phyloP scores from a whole-genome alignment of 352 stramenopile genomes.

The Pythium guiyangense region DNA sequence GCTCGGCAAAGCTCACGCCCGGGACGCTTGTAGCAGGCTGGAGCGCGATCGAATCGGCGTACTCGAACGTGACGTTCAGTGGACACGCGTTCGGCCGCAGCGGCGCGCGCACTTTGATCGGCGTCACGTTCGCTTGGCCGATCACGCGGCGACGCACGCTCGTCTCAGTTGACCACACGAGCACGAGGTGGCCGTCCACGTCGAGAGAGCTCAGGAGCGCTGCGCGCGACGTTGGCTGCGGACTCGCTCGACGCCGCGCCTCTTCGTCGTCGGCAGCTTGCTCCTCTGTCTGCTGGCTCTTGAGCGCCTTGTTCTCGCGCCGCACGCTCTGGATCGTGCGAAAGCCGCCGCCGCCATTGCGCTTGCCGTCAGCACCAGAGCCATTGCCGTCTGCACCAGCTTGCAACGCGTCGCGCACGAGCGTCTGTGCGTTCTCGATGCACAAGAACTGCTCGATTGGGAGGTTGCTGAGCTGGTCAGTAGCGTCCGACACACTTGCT shows the following conservation, averaged over 20 bases:
- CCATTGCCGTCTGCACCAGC: conserved; percentile 14
- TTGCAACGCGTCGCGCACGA: conserved; percentile 24
- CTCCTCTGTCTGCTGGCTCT: conserved; percentile 13
- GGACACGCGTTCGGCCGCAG: conserved; percentile 45
- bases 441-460: conserved; percentile 73
- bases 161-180: conserved; percentile 58
- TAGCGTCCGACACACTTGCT: conserved; percentile 5
- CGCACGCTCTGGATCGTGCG: conserved; percentile 85
- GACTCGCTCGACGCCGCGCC: conserved; percentile 5
- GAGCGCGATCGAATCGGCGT: conserved; percentile 35
- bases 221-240: conserved; percentile 56
- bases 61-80: conserved; percentile 67
- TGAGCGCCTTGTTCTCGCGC: conserved; percentile 79
- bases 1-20: conserved; percentile 40
- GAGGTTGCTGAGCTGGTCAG: conserved; percentile 12
- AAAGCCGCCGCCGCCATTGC: conserved; percentile 38
- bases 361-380: conserved; percentile 28
- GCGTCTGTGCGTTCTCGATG: conserved; percentile 55
- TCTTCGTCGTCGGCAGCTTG: background rate
- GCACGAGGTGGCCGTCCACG: conserved; percentile 56
- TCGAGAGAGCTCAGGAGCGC: conserved; percentile 46
- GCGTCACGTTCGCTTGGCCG: conserved; percentile 62
- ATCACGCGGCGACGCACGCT: conserved; percentile 22
- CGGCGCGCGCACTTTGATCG: conserved; percentile 50
- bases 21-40: conserved; percentile 11